Conservation (phyloP, 2,329 filamentous ascomycete genomes). For the Arthrobotrys iridis region DNA sequence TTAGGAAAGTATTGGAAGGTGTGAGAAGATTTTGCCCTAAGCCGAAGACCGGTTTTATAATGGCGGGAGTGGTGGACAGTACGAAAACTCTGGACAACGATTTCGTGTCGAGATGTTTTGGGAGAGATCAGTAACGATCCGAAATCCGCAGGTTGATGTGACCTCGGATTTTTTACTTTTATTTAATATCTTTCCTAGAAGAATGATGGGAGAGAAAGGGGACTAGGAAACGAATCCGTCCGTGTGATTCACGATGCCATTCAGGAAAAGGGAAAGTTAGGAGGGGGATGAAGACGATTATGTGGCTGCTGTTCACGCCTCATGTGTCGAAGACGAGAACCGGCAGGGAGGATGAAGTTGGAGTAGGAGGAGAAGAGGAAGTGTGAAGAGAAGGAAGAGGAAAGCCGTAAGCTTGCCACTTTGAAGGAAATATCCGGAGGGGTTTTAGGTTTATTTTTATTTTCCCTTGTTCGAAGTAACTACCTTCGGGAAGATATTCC, state of each 20-base stretch:
- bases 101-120: not conserved
- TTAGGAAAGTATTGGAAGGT: no score
- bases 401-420: slow-evolving; percentile 47
- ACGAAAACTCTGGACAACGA: not conserved
- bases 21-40: not conserved
- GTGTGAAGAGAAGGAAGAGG: not conserved
- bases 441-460: not conserved
- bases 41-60: not conserved
- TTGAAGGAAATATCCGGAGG: slow-evolving; percentile 36
- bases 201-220: slow-evolving; percentile 4
- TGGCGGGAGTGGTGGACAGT: not conserved
- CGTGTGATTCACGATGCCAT: slow-evolving; percentile 38
- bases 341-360: slow-evolving; percentile 2
- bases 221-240: slow-evolving; percentile 45
- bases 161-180: no score
- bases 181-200: no score
- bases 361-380: not conserved
- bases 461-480: not conserved
- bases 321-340: slow-evolving; percentile 49
- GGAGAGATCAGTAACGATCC: not conserved
- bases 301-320: slow-evolving; percentile 53
- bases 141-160: not conserved
- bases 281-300: slow-evolving; percentile 49
- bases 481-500: not conserved
- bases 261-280: slow-evolving; percentile 46